A percentile compares a stretch with the other conserved stretches of the same genome.
These are phyloP conservation scores for Fonsecaea multimorphosa DNA, from an alignment of 2,329 filamentous ascomycete genomes.

Conservation along the genomic window DNA sequence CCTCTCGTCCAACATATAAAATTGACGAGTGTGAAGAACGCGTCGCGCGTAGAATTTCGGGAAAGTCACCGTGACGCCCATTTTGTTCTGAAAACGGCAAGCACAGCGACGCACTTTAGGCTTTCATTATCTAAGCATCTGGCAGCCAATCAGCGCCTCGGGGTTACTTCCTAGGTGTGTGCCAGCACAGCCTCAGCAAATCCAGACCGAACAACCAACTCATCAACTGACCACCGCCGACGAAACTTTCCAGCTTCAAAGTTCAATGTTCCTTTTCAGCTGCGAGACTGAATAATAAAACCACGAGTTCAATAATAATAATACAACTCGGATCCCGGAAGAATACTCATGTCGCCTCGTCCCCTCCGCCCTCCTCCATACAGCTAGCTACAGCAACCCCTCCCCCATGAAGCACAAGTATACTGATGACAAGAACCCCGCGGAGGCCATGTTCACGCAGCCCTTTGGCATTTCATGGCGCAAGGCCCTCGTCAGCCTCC, in stretches of 20 bases:
- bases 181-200: background rate
- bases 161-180: background rate
- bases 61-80: background rate
- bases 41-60: background rate
- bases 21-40: background rate
- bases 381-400: background rate
- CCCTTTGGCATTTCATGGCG: constrained; percentile 33
- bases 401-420: constrained; percentile 19
- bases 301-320: background rate
- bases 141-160: background rate
- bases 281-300: background rate
- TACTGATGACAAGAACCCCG: constrained; percentile 15
- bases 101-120: background rate
- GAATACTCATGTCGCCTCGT: background rate
- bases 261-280: background rate
- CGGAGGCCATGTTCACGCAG: constrained; percentile 17
- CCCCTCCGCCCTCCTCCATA: background rate
- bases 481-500: constrained; percentile 37
- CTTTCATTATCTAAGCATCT: background rate
- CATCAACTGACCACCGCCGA: background rate
- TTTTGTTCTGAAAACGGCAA: background rate
- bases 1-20: background rate
- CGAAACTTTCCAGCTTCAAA: background rate
- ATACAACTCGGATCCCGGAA: background rate
- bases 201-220: background rate